Conservation (phyloP, 495 filamentous ascomycete species). For the Aspergillus campestris region DNA sequence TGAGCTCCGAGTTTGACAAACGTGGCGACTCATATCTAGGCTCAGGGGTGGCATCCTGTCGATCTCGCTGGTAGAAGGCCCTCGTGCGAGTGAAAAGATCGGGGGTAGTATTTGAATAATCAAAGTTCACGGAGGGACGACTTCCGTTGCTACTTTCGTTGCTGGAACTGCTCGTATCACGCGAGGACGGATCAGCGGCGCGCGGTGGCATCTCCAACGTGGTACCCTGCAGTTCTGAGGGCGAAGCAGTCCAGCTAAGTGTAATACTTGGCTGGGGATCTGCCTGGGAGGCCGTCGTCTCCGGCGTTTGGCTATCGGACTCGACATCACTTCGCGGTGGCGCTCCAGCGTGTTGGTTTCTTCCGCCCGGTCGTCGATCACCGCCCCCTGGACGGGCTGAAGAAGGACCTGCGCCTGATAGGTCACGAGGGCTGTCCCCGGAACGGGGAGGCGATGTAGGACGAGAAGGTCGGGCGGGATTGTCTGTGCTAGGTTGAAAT, state of each 20-base stretch:
- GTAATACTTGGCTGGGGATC: slow-evolving; percentile 30
- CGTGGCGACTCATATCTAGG: slow-evolving; percentile 23
- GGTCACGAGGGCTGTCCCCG: slow-evolving; percentile 17
- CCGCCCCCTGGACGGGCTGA: slow-evolving; percentile 12
- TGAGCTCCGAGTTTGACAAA: slow-evolving; percentile 25
- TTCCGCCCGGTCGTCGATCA: slow-evolving; percentile 28
- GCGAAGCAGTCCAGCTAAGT: slow-evolving; percentile 33
- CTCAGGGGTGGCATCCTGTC: slow-evolving; percentile 18
- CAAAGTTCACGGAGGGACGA: slow-evolving; percentile 15
- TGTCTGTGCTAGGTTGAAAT: slow-evolving; percentile 27
- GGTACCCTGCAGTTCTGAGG: slow-evolving; percentile 22
- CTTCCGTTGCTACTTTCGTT: slow-evolving; percentile 10
- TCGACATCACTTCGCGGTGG: slow-evolving; percentile 29
- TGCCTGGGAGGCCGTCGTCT: slow-evolving; percentile 12
- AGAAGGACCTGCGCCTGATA: slow-evolving; percentile 21
- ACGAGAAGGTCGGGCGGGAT: slow-evolving; percentile 33
- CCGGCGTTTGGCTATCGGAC: slow-evolving; percentile 12
- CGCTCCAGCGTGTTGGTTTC: slow-evolving; percentile 39
- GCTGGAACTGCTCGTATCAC: slow-evolving; percentile 11
- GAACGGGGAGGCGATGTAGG: slow-evolving; percentile 26
- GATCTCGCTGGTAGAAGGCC: slow-evolving; percentile 22
- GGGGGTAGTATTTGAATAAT: slow-evolving; percentile 11
- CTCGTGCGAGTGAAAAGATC: slow-evolving; percentile 18
- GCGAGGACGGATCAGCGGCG: slow-evolving; percentile 10
- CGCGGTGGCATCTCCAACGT: slow-evolving; percentile 14